Evolutionary conservation across 257 asterid species (phyloP), one percentile per base, ranked within the genome.

Genomic region (Solanum pinnatisectum): DNA sequence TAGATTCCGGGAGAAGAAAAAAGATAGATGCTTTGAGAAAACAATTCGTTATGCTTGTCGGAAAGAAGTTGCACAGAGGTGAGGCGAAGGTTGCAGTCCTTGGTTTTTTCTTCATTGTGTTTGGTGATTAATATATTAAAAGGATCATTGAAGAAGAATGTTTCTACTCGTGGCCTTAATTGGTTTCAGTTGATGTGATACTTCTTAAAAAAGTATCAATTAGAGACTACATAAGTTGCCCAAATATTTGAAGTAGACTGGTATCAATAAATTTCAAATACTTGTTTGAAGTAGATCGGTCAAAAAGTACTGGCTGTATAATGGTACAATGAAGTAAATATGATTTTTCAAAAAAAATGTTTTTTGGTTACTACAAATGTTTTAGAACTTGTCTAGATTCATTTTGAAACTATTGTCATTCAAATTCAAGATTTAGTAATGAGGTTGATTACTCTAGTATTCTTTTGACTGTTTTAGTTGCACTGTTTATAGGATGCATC

Each of bases 1-100:
- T 88, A 91, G 94, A 49, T 93, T 93, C 87, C 90, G 94, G 60
- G 94, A 92, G 92, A 93, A 92, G 90, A 85, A 92, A 88, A 93
- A 92, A 87, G 94, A 89, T 88, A 88, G 95, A 87, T 91, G 93
- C 89, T 93, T 93, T 88, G 95, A 90, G 23, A 93, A 90, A 89
- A 93, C 88, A 90, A 92, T 90, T 87, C 87, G 92, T 76, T 91
- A 93, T 90, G 74, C 90, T 82, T 87, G 91, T 90, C 86, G 95
- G 74, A 93, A 92, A 89, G 95, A 93, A 88, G 93, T 93, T 87
- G 94, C 92, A 44, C 92, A 88, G 88, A 93, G 92, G 95, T 93
- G 87, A 84, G 73, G 60, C 32, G 36, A 76, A 86, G 63, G 37
- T 42, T 82, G 10, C 49, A 33, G 23, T 23, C 39, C 52, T 44